Percentiles rank a stretch among this genome's conserved stretches.
These are phyloP conservation scores for Phialocephala subalpina DNA, from an alignment of 2,329 filamentous ascomycete genomes.

Conservation along the genomic window DNA sequence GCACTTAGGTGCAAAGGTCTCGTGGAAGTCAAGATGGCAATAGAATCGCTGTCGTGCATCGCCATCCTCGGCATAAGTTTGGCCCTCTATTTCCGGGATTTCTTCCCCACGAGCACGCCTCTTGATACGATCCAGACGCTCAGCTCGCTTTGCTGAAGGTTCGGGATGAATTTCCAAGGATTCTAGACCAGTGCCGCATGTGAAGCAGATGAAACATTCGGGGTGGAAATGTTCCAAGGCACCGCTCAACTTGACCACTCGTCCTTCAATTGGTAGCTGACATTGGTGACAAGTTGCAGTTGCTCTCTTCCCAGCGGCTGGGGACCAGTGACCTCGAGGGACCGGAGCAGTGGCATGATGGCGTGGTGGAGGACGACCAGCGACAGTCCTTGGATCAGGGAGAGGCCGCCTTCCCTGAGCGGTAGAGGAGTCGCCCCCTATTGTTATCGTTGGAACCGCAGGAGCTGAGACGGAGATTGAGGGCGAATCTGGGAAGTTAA, in stretches of 20 bases:
- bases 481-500: constrained; percentile 56
- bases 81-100: constrained; percentile 67
- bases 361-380: constrained; percentile 41
- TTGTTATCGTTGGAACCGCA: constrained; percentile 45
- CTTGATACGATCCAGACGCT: constrained; percentile 77
- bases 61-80: constrained; percentile 74
- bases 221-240: constrained; percentile 83
- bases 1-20: constrained; percentile 90
- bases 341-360: constrained; percentile 45
- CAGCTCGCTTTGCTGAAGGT: constrained; percentile 74
- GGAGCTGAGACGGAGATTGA: constrained; percentile 39
- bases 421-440: constrained; percentile 22
- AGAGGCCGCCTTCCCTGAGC: constrained; percentile 42
- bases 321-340: constrained; percentile 61
- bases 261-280: constrained; percentile 83
- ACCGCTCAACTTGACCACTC: constrained; percentile 85
- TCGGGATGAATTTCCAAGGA: constrained; percentile 97
- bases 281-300: constrained; percentile 87
- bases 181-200: constrained; percentile 88
- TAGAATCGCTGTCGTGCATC: constrained; percentile 84
- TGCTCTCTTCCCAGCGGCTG: constrained; percentile 58
- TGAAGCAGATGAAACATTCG: constrained; percentile 88
- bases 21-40: constrained; percentile 99
- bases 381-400: constrained; percentile 48
- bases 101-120: constrained; percentile 67